These are phyloP conservation scores for Albugo candida DNA, from an alignment of 352 stramenopile genomes.

Conservation along the genomic window DNA sequence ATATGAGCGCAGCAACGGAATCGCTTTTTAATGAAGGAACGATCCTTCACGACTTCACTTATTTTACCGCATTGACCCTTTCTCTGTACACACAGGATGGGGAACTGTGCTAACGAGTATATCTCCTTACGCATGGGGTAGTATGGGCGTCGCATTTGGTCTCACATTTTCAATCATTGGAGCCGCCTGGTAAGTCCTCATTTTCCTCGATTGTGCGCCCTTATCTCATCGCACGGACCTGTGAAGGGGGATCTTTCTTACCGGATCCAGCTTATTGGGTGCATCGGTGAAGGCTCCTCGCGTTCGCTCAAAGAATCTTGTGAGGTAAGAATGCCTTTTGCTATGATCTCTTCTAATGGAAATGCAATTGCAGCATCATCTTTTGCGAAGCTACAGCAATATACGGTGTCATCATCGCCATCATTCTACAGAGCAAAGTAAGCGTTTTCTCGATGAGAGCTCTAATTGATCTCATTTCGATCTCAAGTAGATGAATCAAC, in stretches of 20 bases:
- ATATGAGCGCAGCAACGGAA: constrained; percentile 66
- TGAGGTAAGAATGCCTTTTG: constrained; percentile 28
- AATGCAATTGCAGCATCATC: constrained; percentile 81
- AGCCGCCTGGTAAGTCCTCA: constrained; percentile 68
- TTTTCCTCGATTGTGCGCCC: not conserved
- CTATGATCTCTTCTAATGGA: not conserved
- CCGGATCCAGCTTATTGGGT: constrained; percentile 91
- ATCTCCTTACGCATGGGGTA: constrained; percentile 95
- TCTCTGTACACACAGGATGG: constrained; percentile 29
- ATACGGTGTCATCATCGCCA: constrained; percentile 99
- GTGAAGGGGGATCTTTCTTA: constrained; percentile 79
- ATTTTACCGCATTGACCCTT: not conserved
- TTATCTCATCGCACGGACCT: not conserved
- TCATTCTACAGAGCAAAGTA: constrained; percentile 97
- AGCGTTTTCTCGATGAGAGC: constrained; percentile 28
- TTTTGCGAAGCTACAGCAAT: constrained; percentile 99
- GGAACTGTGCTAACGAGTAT: constrained; percentile 95
- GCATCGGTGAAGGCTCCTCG: constrained; percentile 96
- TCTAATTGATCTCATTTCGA: constrained; percentile 13
- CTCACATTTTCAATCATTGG: constrained; percentile 94
- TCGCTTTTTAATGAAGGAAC: constrained; percentile 72
- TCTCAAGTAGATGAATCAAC: constrained; percentile 43
- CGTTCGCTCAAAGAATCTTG: constrained; percentile 98
- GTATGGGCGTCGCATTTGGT: constrained; percentile 93
- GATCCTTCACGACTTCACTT: constrained; percentile 1